Percentiles rank a stretch among this genome's conserved stretches.
Evolutionary conservation across 352 stramenopile genomes (phyloP).

Genomic region (Pythium aquatile): DNA sequence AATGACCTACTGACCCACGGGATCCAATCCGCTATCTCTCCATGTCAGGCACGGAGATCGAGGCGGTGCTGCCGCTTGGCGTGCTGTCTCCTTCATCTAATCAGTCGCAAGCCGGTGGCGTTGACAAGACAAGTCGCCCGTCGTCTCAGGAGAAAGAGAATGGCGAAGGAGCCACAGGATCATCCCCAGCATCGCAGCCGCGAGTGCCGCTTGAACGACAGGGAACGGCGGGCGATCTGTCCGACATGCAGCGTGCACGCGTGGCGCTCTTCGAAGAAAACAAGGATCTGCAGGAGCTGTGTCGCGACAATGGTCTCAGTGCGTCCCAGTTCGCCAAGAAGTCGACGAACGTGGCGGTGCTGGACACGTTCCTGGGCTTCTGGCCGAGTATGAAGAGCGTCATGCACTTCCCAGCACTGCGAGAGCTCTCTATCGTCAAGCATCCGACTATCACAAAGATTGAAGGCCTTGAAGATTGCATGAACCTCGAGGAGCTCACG

Average conservation of each 20-base stretch:
- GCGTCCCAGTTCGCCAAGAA: conserved; percentile 53
- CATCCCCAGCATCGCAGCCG: background rate
- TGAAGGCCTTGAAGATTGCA: conserved; percentile 52
- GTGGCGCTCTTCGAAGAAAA: conserved; percentile 41
- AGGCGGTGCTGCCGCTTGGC: background rate
- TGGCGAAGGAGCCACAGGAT: background rate
- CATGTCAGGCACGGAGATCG: conserved; percentile 1
- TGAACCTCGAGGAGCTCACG: conserved; percentile 56
- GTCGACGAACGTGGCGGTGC: conserved; percentile 32
- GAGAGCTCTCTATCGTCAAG: conserved; percentile 74
- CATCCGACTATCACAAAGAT: conserved; percentile 60
- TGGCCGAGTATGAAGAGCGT: conserved; percentile 71
- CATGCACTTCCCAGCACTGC: conserved; percentile 56
- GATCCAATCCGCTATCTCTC: background rate
- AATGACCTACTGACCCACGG: background rate
- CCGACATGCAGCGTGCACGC: conserved; percentile 32
- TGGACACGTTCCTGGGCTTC: conserved; percentile 82
- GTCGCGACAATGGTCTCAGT: conserved; percentile 61
- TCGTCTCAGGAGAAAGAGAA: background rate
- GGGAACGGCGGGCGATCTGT: conserved; percentile 20
- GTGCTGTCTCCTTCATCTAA: background rate
- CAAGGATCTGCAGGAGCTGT: conserved; percentile 60
- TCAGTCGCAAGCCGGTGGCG: background rate
- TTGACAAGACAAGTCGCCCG: background rate
- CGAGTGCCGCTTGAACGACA: conserved; percentile 11